Conservation (phyloP, 129 eudicot genomes). For the Ambrosia trifida region DNA sequence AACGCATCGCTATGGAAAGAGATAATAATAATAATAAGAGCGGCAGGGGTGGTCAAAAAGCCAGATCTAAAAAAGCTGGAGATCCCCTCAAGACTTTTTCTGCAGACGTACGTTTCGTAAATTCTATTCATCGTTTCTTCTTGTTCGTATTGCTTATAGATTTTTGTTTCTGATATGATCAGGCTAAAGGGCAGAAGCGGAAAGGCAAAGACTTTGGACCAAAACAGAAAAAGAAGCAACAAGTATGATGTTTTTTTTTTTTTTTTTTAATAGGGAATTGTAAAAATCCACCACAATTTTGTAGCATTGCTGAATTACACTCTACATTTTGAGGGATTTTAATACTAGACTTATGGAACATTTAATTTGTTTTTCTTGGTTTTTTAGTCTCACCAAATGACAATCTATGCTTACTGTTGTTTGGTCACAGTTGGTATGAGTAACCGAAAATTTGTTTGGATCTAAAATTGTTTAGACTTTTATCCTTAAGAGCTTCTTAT, state of each 20-base stretch:
- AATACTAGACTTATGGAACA: not conserved
- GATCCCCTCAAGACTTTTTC: conserved; percentile 91
- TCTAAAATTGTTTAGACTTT: too few species aligned
- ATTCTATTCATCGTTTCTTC: not conserved
- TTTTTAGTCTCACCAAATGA: not conserved
- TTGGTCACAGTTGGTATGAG: not conserved
- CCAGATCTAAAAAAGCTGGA: conserved; percentile 60
- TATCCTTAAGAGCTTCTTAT: too few species aligned
- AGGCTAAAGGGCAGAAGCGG: conserved; percentile 76
- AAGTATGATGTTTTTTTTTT: conserved; percentile 22
- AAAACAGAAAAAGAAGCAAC: conserved; percentile 41
- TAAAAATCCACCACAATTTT: conserved; percentile 42
- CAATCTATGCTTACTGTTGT: not conserved
- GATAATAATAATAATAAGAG: conserved; percentile 36
- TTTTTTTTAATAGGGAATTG: conserved; percentile 6
- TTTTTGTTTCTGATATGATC: conserved; percentile 21
- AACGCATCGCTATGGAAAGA: too few species aligned
- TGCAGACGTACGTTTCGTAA: conserved; percentile 45
- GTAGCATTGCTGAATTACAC: conserved; percentile 27
- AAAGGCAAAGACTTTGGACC: conserved; percentile 52
- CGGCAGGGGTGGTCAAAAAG: conserved; percentile 55
- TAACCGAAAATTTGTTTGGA: too few species aligned
- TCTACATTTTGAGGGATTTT: conserved; percentile 18
- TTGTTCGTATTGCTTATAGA: not conserved
- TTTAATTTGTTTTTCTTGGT: conserved; percentile 7